Conservation (phyloP, 1,139 yeast genomes). For the Sugiyamaella castrensis region DNA sequence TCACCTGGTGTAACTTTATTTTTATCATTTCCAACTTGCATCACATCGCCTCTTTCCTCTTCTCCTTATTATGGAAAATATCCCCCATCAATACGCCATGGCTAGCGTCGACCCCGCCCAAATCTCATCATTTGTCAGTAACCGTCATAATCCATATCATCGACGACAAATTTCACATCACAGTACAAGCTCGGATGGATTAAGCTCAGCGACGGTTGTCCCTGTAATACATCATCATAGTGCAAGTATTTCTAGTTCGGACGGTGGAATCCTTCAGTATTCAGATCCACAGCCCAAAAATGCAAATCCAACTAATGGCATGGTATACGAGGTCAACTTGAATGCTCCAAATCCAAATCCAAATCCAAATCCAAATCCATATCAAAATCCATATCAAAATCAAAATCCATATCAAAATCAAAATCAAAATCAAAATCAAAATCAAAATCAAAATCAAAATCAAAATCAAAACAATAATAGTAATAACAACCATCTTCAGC, state of each 20-base stretch:
- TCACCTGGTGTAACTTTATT: too few relatives aligned
- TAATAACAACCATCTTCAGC: not conserved
- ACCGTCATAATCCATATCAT: conserved; percentile 6
- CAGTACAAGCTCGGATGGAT: not conserved
- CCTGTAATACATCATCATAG: not conserved
- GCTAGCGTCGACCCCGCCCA: conserved; percentile 6
- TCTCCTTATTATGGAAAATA: conserved; percentile 4
- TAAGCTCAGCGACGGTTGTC: not conserved
- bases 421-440: conserved; percentile 3
- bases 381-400: not conserved
- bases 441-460: not conserved
- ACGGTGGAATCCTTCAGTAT: not conserved
- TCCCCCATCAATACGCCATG: conserved; percentile 3
- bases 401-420: conserved; percentile 4
- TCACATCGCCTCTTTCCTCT: not conserved
- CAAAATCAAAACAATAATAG: not conserved
- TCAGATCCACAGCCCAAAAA: too few relatives aligned
- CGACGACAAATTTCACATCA: not conserved
- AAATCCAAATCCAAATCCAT: not conserved
- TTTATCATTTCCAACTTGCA: too few relatives aligned
- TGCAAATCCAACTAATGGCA: too few relatives aligned
- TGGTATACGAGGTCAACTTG: too few relatives aligned
- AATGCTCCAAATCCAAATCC: not conserved
- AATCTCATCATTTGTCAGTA: not conserved
- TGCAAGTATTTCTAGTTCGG: not conserved